Conservation (phyloP, 805 yeast species). For the Cephaloascus fragrans region DNA sequence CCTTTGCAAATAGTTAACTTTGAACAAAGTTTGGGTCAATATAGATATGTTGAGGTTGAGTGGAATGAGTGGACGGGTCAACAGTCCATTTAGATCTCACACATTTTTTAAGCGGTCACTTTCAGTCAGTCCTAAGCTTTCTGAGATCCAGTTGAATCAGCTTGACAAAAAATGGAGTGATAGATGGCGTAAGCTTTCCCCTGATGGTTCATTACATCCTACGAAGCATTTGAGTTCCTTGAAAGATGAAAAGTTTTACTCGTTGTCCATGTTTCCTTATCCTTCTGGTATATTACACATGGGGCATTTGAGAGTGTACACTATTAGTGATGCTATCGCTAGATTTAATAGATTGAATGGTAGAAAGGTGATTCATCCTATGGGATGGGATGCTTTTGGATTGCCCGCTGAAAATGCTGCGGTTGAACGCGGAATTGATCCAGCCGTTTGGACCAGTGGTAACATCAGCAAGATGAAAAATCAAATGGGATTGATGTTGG, state of each 20-base stretch:
- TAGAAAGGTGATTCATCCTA: constrained; percentile 77
- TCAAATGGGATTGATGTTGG: constrained; percentile 71
- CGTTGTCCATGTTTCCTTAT: constrained; percentile 88
- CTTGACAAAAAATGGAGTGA: constrained; percentile 45
- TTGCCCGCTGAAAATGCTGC: constrained; percentile 99
- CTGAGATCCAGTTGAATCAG: constrained; percentile 9
- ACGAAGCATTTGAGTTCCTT: constrained; percentile 11
- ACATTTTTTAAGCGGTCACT: too few relatives aligned
- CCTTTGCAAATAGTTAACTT: too few relatives aligned
- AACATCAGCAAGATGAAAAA: constrained; percentile 82
- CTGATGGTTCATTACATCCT: constrained; percentile 26
- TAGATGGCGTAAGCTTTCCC: constrained; percentile 32
- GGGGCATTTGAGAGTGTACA: constrained; percentile 91
- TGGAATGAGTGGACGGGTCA: too few relatives aligned
- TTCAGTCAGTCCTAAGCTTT: too few relatives aligned
- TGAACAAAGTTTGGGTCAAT: too few relatives aligned
- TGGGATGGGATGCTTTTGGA: constrained; percentile 99
- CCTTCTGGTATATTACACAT: constrained; percentile 91
- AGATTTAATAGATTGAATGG: constrained; percentile 75
- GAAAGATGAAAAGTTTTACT: constrained; percentile 35
- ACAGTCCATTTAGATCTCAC: too few relatives aligned
- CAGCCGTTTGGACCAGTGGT: constrained; percentile 71
- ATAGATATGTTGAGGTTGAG: too few relatives aligned
- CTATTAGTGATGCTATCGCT: constrained; percentile 78
- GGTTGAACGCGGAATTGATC: constrained; percentile 69